Evolutionary conservation across 1,284 basidiomycete species (phyloP), one percentile per base, ranked within the genome.

Genomic region (Pyrrhoderma noxium): DNA sequence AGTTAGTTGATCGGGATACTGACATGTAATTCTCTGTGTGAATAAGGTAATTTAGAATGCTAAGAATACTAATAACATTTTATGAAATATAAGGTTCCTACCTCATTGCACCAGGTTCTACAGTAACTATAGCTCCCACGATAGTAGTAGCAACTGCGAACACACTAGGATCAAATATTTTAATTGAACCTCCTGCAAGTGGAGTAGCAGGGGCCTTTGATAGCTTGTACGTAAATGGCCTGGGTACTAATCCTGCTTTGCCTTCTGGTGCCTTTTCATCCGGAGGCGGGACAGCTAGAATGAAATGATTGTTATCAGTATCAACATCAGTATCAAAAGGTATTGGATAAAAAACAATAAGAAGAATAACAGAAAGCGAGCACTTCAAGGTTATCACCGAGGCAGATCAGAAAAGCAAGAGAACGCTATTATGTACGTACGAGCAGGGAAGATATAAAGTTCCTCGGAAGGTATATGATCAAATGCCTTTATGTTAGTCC

Each of bases 101-200:
- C 69, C 81, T 70, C 67, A 85, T 74, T 3, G 73, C 79, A 11
- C 79, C 79, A 27, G 71, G 73, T 46, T 81, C 71, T 27, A 85
- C 70, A 0, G 66, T 70, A 3, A 86, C 76, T 49, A 81, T 77
- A 1, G 74, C 81, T 0, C 72, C 74, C 3, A 77, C 73, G 37
- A 85, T 75, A 3, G 73, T 76, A 51, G 72, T 69, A 7, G 80
- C 66, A 2, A 75, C 75, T 25, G 68, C 67, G 65, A 87, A 86
- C 16, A 72, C 73, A 27, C 62, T 67, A 0, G 73, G 72, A 58
- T 86, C 83, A 16, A 79, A 70, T 18, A 83, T 70, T 61, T 85
- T 85, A 46, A 78, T 71, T 0, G 71, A 68, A 7, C 82, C 83
- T 18, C 80, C 81, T 39, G 68, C 61, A 37, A 69, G 64, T 41